Conservation (phyloP, 257 asterid genomes). For the Paulownia fortunei region DNA sequence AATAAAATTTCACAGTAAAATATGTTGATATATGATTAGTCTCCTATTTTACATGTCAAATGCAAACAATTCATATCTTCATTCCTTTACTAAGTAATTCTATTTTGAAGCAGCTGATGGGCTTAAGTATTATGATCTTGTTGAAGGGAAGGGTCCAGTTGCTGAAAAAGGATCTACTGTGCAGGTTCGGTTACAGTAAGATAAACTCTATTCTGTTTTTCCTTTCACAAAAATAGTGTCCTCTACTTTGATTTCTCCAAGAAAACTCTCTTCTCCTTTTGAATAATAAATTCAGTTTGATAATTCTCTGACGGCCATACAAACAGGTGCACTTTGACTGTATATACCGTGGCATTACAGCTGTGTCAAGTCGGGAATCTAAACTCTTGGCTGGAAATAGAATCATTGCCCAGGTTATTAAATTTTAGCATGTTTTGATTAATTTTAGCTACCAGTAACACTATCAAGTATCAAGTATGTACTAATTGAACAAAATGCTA, state of each 20-base stretch:
- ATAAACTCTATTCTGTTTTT: not conserved
- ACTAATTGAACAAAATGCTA: constrained; percentile 30
- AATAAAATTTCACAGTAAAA: not conserved
- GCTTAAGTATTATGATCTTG: constrained; percentile 77
- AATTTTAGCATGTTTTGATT: constrained; percentile 3
- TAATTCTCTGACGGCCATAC: constrained; percentile 26
- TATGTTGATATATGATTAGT: not conserved
- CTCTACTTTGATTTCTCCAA: not conserved
- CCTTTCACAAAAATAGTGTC: not conserved
- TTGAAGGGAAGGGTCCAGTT: constrained; percentile 83
- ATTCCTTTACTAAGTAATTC: constrained; percentile 24
- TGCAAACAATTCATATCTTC: not conserved
- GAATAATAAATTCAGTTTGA: not conserved
- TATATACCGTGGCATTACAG: constrained; percentile 89
- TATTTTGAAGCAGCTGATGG: constrained; percentile 76
- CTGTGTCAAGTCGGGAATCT: constrained; percentile 93
- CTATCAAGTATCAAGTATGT: not conserved
- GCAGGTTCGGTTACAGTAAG: constrained; percentile 53
- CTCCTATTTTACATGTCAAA: not conserved
- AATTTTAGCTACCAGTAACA: not conserved
- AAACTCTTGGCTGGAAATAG: constrained; percentile 95
- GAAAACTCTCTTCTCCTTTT: constrained; percentile 1
- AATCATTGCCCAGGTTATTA: constrained; percentile 81
- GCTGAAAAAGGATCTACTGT: constrained; percentile 83
- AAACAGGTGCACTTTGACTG: constrained; percentile 93